Conservation (phyloP, 1,284 basidiomycete genomes). For the Apiotrichum brassicae region DNA sequence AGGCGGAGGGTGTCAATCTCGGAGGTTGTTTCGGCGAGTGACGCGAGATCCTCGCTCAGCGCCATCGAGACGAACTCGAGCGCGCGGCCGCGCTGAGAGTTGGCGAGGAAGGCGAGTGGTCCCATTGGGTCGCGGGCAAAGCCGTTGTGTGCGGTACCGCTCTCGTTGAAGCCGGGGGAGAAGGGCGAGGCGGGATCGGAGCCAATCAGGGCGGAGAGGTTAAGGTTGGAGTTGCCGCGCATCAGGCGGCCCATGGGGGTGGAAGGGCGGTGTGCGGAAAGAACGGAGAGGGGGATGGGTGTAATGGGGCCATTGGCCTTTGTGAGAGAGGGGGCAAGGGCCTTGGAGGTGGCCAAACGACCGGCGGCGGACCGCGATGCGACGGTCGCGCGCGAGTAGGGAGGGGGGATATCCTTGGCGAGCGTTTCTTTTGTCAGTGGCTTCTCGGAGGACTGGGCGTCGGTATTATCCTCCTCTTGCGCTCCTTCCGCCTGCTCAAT, state of each 20-base stretch:
- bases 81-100: neutral
- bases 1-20: conserved; percentile 8
- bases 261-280: neutral
- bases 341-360: no score
- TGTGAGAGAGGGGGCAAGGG: no score
- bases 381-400: neutral
- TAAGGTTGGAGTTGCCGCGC: neutral
- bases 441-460: neutral
- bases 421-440: neutral
- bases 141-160: neutral
- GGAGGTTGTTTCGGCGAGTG: neutral
- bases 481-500: neutral
- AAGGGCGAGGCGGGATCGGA: neutral
- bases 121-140: neutral
- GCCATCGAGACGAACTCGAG: neutral
- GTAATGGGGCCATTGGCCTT: neutral
- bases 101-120: neutral
- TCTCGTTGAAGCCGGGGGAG: neutral
- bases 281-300: neutral
- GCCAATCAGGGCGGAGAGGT: neutral
- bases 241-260: conserved; percentile 1
- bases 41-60: neutral
- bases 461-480: neutral
- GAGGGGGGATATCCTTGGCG: neutral
- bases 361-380: no score